phyloP scores from a whole-genome alignment of 805 yeast genomes.

The Candida ovalis region DNA sequence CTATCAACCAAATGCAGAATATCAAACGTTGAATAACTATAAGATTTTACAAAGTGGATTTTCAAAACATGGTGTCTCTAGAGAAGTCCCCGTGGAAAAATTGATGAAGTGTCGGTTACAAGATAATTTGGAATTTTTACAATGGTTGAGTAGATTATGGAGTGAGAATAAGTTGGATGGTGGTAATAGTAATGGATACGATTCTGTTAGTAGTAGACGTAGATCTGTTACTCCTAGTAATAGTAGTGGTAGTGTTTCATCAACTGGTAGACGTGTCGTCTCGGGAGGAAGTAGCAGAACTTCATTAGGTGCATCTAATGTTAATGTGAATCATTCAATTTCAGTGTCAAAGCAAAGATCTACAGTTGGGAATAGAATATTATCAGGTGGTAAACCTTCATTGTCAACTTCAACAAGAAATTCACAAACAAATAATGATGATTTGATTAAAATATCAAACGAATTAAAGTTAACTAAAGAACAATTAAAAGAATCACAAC shows the following conservation, averaged over 20 bases:
- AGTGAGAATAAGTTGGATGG: conserved; percentile 64
- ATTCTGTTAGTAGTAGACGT: conserved; percentile 57
- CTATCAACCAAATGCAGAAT: conserved; percentile 66
- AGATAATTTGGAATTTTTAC: conserved; percentile 90
- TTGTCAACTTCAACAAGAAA: not conserved
- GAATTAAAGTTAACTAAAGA: conserved; percentile 48
- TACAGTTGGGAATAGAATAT: conserved; percentile 5
- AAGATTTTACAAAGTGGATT: conserved; percentile 85
- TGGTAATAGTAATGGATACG: conserved; percentile 39
- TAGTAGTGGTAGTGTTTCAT: not conserved
- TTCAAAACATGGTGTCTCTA: conserved; percentile 62
- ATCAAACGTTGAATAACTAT: conserved; percentile 75
- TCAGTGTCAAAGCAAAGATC: conserved; percentile 11
- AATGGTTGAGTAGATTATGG: conserved; percentile 89
- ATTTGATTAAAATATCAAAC: conserved; percentile 24
- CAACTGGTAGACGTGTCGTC: conserved; percentile 20
- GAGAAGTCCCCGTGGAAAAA: conserved; percentile 75
- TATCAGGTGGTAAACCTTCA: conserved; percentile 2
- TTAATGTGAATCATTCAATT: not conserved
- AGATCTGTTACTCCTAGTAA: conserved; percentile 21
- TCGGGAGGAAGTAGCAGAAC: conserved; percentile 11
- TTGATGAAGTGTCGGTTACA: conserved; percentile 86
- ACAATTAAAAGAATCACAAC: conserved; percentile 54
- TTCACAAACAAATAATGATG: not conserved
- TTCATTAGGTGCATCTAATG: conserved; percentile 4